Percentiles rank a stretch among this genome's conserved stretches.
Evolutionary conservation across 1,284 basidiomycete genomes (phyloP).

Genomic region (Cryptococcus floricola): DNA sequence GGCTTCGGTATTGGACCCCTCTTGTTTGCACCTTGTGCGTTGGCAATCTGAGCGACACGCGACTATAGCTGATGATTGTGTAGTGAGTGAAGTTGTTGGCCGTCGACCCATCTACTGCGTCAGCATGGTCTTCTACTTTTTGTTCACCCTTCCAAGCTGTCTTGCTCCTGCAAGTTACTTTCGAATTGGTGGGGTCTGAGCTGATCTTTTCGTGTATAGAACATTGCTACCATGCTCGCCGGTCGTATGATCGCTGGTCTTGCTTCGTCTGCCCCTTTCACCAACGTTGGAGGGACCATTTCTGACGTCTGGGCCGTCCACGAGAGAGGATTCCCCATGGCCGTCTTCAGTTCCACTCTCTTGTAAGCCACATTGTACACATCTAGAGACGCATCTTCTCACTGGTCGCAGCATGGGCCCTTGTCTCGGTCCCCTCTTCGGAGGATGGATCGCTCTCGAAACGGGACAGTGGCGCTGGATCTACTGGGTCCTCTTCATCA

Average conservation of each 20-base stretch:
- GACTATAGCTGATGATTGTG: background rate
- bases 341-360: conserved; percentile 46
- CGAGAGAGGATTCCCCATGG: conserved; percentile 50
- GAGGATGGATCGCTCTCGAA: conserved; percentile 44
- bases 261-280: conserved; percentile 51
- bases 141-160: conserved; percentile 51
- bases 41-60: background rate
- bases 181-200: background rate
- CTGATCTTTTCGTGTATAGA: conserved; percentile 13
- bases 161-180: conserved; percentile 26
- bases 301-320: conserved; percentile 51
- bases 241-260: conserved; percentile 49
- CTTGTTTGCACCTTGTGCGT: conserved; percentile 46
- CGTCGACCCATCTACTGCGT: conserved; percentile 48
- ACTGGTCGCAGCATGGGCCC: conserved; percentile 44
- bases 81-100: conserved; percentile 46
- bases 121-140: conserved; percentile 48
- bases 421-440: conserved; percentile 48
- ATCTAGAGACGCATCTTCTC: background rate
- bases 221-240: conserved; percentile 51
- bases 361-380: conserved; percentile 17
- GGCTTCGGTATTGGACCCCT: conserved; percentile 51
- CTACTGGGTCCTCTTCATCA: conserved; percentile 50
- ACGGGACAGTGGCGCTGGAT: conserved; percentile 50
- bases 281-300: conserved; percentile 52